A percentile compares a stretch with the other conserved stretches of the same genome.
Conservation (phyloP, 176 grass and related monocot species). For the Phragmites australis region DNA sequence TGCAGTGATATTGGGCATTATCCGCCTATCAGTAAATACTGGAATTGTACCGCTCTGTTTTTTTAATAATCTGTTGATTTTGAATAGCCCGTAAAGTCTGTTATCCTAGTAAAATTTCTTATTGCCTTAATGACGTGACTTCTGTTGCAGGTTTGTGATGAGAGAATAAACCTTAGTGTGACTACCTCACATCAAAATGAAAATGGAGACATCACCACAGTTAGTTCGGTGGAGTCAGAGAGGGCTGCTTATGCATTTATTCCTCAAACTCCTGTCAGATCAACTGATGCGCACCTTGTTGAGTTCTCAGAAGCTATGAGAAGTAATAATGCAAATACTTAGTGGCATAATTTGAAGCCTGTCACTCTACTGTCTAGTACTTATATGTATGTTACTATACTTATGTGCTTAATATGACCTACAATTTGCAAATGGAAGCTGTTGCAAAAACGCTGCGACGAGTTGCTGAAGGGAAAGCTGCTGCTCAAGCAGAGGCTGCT, state of each 20-base stretch:
- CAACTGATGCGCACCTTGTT: slow-evolving; percentile 90
- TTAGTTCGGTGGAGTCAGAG: slow-evolving; percentile 59
- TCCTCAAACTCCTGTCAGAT: slow-evolving; percentile 76
- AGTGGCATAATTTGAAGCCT: background rate
- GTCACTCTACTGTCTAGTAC: slow-evolving; percentile 1
- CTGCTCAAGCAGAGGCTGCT: slow-evolving; percentile 79
- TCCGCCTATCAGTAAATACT: background rate
- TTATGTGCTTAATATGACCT: slow-evolving; percentile 33
- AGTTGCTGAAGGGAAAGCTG: slow-evolving; percentile 94
- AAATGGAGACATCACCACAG: slow-evolving; percentile 45
- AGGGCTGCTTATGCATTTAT: slow-evolving; percentile 67
- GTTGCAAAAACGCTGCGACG: slow-evolving; percentile 86
- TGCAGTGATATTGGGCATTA: background rate
- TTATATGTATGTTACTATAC: slow-evolving; percentile 12
- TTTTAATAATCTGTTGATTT: slow-evolving; percentile 9
- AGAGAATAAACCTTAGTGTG: slow-evolving; percentile 40
- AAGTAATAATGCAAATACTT: slow-evolving; percentile 59
- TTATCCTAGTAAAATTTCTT: background rate
- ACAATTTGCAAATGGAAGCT: slow-evolving; percentile 63
- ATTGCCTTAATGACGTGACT: slow-evolving; percentile 8
- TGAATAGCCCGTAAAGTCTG: background rate
- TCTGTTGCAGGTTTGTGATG: slow-evolving; percentile 58
- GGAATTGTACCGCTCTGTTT: background rate
- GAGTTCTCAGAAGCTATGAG: slow-evolving; percentile 97
- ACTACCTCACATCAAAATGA: slow-evolving; percentile 47